Evolutionary conservation across 441 rosid species (phyloP).

Genomic region (Bocquillonia castaneifolia): DNA sequence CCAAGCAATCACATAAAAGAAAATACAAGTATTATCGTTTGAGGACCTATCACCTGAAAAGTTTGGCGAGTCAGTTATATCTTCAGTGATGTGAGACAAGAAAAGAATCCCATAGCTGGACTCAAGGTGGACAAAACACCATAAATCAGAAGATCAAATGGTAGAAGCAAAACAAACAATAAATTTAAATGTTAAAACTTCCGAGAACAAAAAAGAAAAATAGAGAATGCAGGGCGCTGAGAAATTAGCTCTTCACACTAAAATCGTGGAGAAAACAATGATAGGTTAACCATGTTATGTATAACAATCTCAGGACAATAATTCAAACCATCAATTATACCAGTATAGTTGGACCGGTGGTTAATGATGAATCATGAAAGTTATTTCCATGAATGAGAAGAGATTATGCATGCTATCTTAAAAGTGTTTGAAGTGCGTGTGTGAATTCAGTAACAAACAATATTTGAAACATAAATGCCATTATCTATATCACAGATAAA

Average conservation of each 20-base stretch:
- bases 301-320: background rate
- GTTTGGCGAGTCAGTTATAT: constrained; percentile 54
- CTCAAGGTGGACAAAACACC: constrained; percentile 11
- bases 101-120: constrained; percentile 74
- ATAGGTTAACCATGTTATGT: background rate
- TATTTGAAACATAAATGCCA: background rate
- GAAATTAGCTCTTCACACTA: constrained; percentile 8
- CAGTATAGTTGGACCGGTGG: background rate
- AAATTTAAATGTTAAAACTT: background rate
- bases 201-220: background rate
- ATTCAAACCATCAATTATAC: background rate
- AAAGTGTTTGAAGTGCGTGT: background rate
- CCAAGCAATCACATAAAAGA: constrained; percentile 16
- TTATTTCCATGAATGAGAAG: background rate
- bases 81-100: constrained; percentile 71
- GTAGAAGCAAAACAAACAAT: constrained; percentile 13
- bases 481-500: background rate
- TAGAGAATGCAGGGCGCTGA: background rate
- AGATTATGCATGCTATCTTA: background rate
- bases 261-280: constrained; percentile 2
- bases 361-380: background rate
- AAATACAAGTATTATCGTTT: constrained; percentile 1
- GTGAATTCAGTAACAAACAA: background rate
- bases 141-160: constrained; percentile 19
- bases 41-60: constrained; percentile 62